Percentiles rank a stretch among this genome's conserved stretches.
Evolutionary conservation across 2,329 filamentous ascomycete genomes (phyloP).

Genomic region (Tolypocladium guangdongense): DNA sequence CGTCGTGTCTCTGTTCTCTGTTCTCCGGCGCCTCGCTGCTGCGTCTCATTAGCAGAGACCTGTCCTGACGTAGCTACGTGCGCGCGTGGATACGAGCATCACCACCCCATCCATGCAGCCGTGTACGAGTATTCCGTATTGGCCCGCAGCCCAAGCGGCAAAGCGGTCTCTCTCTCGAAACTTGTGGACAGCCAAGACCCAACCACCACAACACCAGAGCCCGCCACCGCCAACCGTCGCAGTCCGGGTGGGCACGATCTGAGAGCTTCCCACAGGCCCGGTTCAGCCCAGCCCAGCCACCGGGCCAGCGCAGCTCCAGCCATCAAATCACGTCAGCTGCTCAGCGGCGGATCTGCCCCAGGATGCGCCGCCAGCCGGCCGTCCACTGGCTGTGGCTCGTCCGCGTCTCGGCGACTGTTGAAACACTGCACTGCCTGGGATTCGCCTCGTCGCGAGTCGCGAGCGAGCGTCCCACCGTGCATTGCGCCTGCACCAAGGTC

Average conservation of each 20-base stretch:
- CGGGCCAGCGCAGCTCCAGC: not conserved
- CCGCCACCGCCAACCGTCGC: not conserved
- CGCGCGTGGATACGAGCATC: not conserved
- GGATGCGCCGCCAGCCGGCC: not conserved
- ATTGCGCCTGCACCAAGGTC: not conserved
- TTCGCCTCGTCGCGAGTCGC: not conserved
- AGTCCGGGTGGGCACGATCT: not conserved
- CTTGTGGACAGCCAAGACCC: not conserved
- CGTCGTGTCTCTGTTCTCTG: not conserved
- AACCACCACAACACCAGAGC: not conserved
- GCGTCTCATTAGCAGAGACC: not conserved
- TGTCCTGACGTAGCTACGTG: not conserved
- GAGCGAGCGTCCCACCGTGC: not conserved
- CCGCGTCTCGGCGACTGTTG: not conserved
- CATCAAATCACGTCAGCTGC: not conserved
- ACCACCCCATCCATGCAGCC: not conserved
- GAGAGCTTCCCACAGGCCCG: not conserved
- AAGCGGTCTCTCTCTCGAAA: too few relatives aligned
- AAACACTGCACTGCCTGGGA: not conserved
- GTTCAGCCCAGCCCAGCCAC: not conserved
- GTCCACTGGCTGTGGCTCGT: not conserved
- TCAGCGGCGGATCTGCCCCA: not conserved
- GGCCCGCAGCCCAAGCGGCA: too few relatives aligned
- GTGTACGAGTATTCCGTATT: not conserved
- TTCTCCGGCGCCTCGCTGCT: not conserved